Percentiles rank a stretch among this genome's conserved stretches.
phyloP scores from a whole-genome alignment of 768 basidiomycete genomes.

The Aureoboletus auriporus region DNA sequence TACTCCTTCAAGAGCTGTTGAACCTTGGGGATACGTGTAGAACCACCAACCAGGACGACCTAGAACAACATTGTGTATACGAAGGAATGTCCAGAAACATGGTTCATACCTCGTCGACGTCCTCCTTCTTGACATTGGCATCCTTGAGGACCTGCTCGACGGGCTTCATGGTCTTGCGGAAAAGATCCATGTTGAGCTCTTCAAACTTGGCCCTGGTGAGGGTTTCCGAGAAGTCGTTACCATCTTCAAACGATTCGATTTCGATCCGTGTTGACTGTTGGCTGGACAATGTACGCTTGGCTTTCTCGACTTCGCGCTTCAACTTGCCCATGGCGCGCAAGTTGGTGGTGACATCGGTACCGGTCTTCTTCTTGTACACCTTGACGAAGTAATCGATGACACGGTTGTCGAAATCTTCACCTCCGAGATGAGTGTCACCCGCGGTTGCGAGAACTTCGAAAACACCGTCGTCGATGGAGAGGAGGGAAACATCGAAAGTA shows the following conservation, averaged over 20 bases:
- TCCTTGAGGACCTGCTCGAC: constrained; percentile 99
- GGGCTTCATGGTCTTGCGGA: constrained; percentile 99
- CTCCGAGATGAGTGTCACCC: constrained; percentile 92
- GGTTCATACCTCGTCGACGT: constrained; percentile 73
- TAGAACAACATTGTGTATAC: constrained; percentile 14
- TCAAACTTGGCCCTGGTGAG: constrained; percentile 98
- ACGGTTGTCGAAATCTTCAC: constrained; percentile 95
- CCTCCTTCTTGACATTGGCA: constrained; percentile 96
- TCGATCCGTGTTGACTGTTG: constrained; percentile 92
- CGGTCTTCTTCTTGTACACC: constrained; percentile 88
- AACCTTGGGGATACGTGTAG: constrained; percentile 99
- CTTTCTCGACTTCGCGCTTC: constrained; percentile 91
- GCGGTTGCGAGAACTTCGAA: constrained; percentile 89
- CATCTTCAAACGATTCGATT: constrained; percentile 93
- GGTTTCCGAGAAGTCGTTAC: constrained; percentile 96
- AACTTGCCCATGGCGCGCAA: constrained; percentile 85
- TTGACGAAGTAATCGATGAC: constrained; percentile 89
- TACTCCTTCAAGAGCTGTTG: constrained; percentile 97
- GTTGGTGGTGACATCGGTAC: constrained; percentile 76
- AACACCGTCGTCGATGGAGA: constrained; percentile 91
- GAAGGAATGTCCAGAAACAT: neutral
- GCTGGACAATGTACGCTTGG: constrained; percentile 88
- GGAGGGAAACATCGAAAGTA: constrained; percentile 97
- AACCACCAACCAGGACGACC: constrained; percentile 93
- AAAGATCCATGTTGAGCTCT: constrained; percentile 97